Conservation (phyloP, 345 rosid species). For the Populus tremula region DNA sequence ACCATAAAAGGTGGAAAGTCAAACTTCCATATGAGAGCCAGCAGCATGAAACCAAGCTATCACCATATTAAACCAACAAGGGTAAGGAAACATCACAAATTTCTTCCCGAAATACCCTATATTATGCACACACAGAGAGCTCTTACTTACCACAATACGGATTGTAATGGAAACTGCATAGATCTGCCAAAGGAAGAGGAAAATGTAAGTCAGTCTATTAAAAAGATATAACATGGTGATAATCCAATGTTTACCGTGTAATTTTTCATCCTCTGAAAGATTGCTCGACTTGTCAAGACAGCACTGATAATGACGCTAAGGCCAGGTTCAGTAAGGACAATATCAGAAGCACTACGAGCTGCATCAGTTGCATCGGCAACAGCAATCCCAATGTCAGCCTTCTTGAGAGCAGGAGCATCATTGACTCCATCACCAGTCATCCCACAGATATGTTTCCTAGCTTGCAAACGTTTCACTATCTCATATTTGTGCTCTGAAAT, state of each 20-base stretch:
- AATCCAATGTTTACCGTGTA: constrained; percentile 62
- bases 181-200: constrained; percentile 49
- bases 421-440: constrained; percentile 99
- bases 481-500: constrained; percentile 92
- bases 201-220: constrained; percentile 7
- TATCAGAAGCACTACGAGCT: constrained; percentile 96
- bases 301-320: constrained; percentile 98
- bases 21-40: constrained; percentile 94
- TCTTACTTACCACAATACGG: constrained; percentile 88
- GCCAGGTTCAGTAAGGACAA: constrained; percentile 95
- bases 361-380: constrained; percentile 99
- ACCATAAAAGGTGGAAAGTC: constrained; percentile 99
- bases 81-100: neutral
- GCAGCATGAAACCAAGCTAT: constrained; percentile 97
- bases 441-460: constrained; percentile 95
- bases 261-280: constrained; percentile 97
- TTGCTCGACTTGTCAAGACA: constrained; percentile 93
- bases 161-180: constrained; percentile 97
- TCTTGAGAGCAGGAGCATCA: constrained; percentile 99
- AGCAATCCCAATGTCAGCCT: constrained; percentile 98
- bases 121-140: neutral
- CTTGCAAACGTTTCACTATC: constrained; percentile 94
- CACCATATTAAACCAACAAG: constrained; percentile 9
- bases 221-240: neutral
- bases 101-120: neutral